Percentiles rank a stretch among this genome's conserved stretches.
Evolutionary conservation across 495 filamentous ascomycete genomes (phyloP).

Genomic region (Haplographium delicatum): DNA sequence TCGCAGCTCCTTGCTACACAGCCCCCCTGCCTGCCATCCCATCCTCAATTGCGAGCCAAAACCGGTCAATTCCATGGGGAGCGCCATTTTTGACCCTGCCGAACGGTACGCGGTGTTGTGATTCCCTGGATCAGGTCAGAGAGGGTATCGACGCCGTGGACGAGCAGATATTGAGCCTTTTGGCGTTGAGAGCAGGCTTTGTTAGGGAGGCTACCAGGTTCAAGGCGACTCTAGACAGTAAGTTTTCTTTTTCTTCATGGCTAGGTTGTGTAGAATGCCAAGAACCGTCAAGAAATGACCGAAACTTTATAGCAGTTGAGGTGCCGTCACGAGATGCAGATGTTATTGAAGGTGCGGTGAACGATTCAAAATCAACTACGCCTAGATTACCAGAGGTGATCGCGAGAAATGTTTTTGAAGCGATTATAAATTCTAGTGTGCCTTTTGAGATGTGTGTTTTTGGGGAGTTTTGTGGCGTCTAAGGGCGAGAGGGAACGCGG

Average conservation of each 20-base stretch:
- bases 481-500: too few species aligned
- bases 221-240: background rate
- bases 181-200: background rate
- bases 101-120: background rate
- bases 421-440: conserved; percentile 1
- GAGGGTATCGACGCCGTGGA: background rate
- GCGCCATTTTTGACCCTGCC: background rate
- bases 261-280: background rate
- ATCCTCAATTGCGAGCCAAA: background rate
- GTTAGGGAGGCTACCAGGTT: background rate
- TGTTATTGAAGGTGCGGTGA: background rate
- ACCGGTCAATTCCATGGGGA: background rate
- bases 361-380: background rate
- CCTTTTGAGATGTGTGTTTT: conserved; percentile 6
- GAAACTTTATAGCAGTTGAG: background rate
- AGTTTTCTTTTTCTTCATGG: background rate
- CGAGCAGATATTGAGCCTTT: background rate
- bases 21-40: background rate
- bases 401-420: background rate
- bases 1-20: background rate
- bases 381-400: background rate
- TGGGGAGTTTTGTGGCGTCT: conserved; percentile 6
- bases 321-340: background rate
- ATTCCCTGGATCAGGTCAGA: background rate
- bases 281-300: too few species aligned